phyloP scores from a whole-genome alignment of 192 early-diverging fungal genomes.

The Helicostylum pulchrum region DNA sequence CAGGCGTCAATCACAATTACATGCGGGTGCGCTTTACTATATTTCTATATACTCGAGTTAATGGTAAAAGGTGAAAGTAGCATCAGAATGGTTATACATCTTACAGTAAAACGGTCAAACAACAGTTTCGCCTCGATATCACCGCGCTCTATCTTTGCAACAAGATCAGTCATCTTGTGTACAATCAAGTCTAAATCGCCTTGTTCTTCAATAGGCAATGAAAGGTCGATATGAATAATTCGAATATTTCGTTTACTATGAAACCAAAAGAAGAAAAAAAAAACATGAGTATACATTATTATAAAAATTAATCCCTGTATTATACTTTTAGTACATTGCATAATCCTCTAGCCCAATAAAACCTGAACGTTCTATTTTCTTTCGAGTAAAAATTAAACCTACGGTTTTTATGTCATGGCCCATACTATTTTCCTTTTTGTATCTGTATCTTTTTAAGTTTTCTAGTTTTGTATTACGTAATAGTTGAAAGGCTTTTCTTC shows the following conservation, averaged over 20 bases:
- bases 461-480: too few species aligned
- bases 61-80: neutral
- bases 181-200: constrained; percentile 34
- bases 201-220: constrained; percentile 18
- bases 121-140: constrained; percentile 11
- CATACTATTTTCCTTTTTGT: neutral
- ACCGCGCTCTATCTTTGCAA: constrained; percentile 23
- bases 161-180: constrained; percentile 38
- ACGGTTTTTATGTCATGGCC: constrained; percentile 26
- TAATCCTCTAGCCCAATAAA: constrained; percentile 36
- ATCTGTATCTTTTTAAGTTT: neutral
- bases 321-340: constrained; percentile 25
- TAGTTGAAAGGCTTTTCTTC: too few species aligned
- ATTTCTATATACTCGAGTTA: constrained; percentile 16
- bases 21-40: constrained; percentile 23
- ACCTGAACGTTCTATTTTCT: constrained; percentile 34
- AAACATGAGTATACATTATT: too few species aligned
- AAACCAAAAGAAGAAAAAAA: neutral
- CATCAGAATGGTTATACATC: too few species aligned
- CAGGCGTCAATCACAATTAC: constrained; percentile 29
- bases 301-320: neutral
- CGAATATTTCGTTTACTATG: constrained; percentile 24
- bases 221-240: constrained; percentile 30
- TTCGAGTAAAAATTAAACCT: constrained; percentile 30
- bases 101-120: constrained; percentile 26